Base-by-base conservation (phyloP, 1,284 basidiomycete genomes). In the Ganoderma lucidum region DNA sequence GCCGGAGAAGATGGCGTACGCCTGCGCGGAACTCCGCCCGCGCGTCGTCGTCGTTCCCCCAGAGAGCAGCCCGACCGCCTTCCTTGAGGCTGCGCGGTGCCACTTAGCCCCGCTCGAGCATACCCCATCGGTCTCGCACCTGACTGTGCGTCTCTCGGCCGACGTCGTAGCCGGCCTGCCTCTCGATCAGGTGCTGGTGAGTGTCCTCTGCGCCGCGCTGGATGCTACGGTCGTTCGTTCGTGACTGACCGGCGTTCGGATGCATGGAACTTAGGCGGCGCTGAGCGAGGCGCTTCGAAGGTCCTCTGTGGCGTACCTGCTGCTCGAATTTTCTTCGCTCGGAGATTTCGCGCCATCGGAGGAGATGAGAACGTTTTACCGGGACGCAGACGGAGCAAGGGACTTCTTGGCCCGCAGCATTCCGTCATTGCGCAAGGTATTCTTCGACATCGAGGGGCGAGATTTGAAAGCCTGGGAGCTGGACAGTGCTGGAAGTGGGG, bases 91-190 rank as follows among this genome's bases (percentile, higher is more conserved):
- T 1, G 55, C 17, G 15, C 30, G 15, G 30, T 35, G 55, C 55
- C 55, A 32, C 19, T n/a, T 56, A 15, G 55, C 35, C 30, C 30
- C 55, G 55, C 55, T 56, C 15, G 55, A 56, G 55, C 28, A 56
- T 35, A 30, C 30, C 3, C 55, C 55, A 17, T 56, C 55, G 2
- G 55, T 56, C 15, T 17, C 30, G 17, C 32, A 56, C 32, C 30
- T 56, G 30, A 35, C 55, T 15, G 55, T 35, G 5, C 2, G 28
- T 12, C 14, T 56, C 15, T 56, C 55, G 6, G 32, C 32, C 35
- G 55, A 17, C 2, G 23, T 35, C 14, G 10, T 56, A 15, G 6
- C 55, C 1, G 30, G 6, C 15, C 55, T 56, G 15, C 30, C 55
- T 19, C 23, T 56, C 15, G 55, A 56, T 15, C 14, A 56, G 32